Percentiles rank a stretch among this genome's conserved stretches.
Evolutionary conservation across 208 protist species (phyloP).

Genomic region (Trypanosoma mega): DNA sequence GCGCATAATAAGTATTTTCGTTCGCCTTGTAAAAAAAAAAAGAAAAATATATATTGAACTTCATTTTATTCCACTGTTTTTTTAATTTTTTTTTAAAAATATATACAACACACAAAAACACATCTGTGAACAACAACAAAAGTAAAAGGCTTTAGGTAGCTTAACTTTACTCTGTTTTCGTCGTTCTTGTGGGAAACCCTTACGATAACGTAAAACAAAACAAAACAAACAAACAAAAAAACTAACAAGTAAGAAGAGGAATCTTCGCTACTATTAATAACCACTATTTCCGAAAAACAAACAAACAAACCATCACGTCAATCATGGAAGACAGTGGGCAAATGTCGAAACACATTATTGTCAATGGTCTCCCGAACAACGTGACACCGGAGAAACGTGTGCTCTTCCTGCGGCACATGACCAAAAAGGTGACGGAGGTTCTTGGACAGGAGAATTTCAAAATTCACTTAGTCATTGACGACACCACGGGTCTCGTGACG

Average conservation of each 20-base stretch:
- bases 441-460: constrained; percentile 74
- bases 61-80: constrained; percentile 14
- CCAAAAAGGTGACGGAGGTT: constrained; percentile 55
- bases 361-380: constrained; percentile 80
- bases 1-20: neutral
- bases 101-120: neutral
- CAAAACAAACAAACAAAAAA: neutral
- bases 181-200: neutral
- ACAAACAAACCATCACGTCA: too few species aligned
- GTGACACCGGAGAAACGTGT: constrained; percentile 83
- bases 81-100: neutral
- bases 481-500: constrained; percentile 56
- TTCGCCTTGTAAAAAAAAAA: constrained; percentile 14
- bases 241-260: constrained; percentile 14
- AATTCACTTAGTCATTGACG: constrained; percentile 68
- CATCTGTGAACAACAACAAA: constrained; percentile 6
- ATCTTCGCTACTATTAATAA: too few species aligned
- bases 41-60: constrained; percentile 7
- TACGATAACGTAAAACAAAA: neutral
- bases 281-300: constrained; percentile 6
- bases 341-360: constrained; percentile 70
- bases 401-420: constrained; percentile 61
- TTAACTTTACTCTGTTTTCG: neutral
- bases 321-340: constrained; percentile 32
- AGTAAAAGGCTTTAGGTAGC: neutral